Base-by-base conservation (phyloP, 768 basidiomycete species). In the Coprinopsis marcescibilis region DNA sequence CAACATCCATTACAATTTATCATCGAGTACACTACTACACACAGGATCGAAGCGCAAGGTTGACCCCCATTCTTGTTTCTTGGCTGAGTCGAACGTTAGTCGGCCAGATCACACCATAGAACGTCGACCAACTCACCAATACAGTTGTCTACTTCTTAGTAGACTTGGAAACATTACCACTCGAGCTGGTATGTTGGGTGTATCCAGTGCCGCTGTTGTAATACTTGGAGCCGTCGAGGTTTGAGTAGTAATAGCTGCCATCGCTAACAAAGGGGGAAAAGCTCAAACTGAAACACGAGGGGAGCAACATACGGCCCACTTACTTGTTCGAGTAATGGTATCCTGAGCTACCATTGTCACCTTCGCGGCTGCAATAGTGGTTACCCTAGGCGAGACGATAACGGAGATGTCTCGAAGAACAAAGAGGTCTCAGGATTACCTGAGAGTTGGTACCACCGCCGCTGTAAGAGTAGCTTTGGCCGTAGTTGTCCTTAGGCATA, bases 241-340 rank as follows among this genome's bases (percentile, higher is more conserved):
- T 83, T 40, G 55, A 57, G 60, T 84, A 83, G 57, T 83, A 81
- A 63, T 83, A 83, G 48, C 75, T 74, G 2, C 78, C 80, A 45
- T 83, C 49, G 13, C 58, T 56, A 34, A 27, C 33, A 38, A 3
- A 8, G 37, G 20, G 17, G 29, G 46, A 14, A 47, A n/a, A 30
- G 13, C 33, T 36, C 35, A 39, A 25, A 17, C 17, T 4, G 13
- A n/a, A 30, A 15, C 34, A 23, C 23, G 30, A 14, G 23, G 38
- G 11, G 14, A 24, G 21, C 20, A 23, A 10, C 3, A 24, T n/a
- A n/a, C n/a, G n/a, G n/a, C n/a, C 39, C 10, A 62, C 71, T 2
- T 56, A 80, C 78, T 21, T 52, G 62, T 83, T 83, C 4, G 78
- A 81, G 56, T 83, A 83, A 52, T 83, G 81, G 48, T 83, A 83